These are phyloP conservation scores for Chrysosporium keratinophilum DNA, from an alignment of 2,329 filamentous ascomycete genomes.

Conservation along the genomic window DNA sequence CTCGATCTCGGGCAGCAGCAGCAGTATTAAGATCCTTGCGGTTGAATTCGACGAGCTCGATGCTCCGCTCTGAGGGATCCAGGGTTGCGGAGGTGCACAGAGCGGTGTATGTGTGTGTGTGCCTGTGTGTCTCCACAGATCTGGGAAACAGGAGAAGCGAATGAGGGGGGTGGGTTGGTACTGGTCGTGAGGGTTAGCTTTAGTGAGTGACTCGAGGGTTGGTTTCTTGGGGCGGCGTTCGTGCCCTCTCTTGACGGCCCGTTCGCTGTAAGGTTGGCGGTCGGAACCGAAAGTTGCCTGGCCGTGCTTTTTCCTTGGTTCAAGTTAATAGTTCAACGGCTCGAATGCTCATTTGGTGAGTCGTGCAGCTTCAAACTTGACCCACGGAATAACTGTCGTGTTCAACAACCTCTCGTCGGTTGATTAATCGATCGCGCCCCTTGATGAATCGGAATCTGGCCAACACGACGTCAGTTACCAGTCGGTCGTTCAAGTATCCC, in stretches of 20 bases:
- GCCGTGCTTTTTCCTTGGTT: not conserved
- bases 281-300: not conserved
- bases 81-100: slow-evolving; percentile 9
- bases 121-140: not conserved
- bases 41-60: slow-evolving; percentile 18
- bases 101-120: not conserved
- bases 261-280: not conserved
- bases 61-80: slow-evolving; percentile 12
- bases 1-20: not conserved
- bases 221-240: not conserved
- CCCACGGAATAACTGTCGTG: not conserved
- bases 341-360: not conserved
- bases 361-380: not conserved
- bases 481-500: not conserved
- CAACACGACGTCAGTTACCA: not conserved
- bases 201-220: not conserved
- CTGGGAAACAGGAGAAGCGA: not conserved
- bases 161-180: not conserved
- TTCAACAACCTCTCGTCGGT: not conserved
- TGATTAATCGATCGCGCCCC: too few species aligned
- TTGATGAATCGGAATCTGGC: not conserved
- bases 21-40: slow-evolving; percentile 6
- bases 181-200: not conserved
- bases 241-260: not conserved
- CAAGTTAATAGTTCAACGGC: not conserved